Evolutionary conservation across 2,329 filamentous ascomycete species (phyloP).

Genomic region (Teratosphaeria gauchensis): DNA sequence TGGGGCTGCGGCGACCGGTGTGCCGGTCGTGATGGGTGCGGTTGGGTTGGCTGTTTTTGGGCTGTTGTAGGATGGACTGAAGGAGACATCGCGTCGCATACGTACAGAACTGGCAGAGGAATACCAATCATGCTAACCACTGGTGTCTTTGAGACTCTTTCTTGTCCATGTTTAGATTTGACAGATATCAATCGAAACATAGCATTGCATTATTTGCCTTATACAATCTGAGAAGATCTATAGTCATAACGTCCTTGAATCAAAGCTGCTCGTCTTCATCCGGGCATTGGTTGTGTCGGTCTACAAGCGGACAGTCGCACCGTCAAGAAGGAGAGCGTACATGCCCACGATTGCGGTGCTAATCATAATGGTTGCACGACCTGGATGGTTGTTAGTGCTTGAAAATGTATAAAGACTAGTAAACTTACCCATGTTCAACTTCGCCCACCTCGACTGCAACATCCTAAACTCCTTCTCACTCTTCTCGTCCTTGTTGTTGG

Average conservation of each 20-base stretch:
- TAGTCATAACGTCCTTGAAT: background rate
- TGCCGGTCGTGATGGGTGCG: slow-evolving; percentile 5
- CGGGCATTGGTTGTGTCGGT: background rate
- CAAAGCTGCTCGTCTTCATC: background rate
- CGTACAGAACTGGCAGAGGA: background rate
- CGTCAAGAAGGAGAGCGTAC: slow-evolving; percentile 9
- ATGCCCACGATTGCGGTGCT: slow-evolving; percentile 7
- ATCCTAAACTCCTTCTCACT: slow-evolving; percentile 20
- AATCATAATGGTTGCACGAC: slow-evolving; percentile 7
- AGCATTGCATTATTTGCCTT: background rate
- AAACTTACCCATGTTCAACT: slow-evolving; percentile 18
- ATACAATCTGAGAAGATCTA: background rate
- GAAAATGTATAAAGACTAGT: background rate
- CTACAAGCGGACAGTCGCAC: slow-evolving; percentile 28
- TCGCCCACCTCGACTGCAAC: slow-evolving; percentile 19
- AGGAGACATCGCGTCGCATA: background rate
- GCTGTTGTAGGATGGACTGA: background rate
- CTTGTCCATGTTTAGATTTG: background rate
- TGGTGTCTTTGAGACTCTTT: background rate
- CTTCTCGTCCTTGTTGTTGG: slow-evolving; percentile 14
- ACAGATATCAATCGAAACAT: background rate
- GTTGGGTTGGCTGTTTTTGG: slow-evolving; percentile 4
- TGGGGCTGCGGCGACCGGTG: slow-evolving; percentile 1
- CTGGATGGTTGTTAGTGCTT: background rate
- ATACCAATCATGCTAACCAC: background rate